These are phyloP conservation scores for Salvia splendens DNA, from an alignment of 257 asterid species.

Conservation along the genomic window DNA sequence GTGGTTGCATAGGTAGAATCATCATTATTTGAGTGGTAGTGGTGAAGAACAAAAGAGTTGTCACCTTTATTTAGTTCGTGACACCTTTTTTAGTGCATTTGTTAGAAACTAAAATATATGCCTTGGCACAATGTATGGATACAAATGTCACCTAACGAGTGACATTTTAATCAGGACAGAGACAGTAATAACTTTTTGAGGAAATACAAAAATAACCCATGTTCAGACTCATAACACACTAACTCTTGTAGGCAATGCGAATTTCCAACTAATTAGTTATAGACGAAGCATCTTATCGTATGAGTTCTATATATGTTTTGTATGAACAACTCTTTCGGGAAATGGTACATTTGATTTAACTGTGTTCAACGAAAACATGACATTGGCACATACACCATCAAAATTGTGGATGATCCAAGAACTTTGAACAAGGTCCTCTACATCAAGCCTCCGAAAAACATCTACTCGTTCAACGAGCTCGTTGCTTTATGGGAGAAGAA, in stretches of 20 bases:
- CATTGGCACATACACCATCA: slow-evolving; percentile 61
- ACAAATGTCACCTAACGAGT: no score
- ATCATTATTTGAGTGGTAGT: no score
- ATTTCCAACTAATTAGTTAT: no score
- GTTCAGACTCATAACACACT: no score
- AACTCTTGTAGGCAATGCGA: no score
- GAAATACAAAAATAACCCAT: no score
- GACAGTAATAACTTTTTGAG: no score
- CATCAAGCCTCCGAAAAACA: slow-evolving; percentile 65
- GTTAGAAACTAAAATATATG: no score
- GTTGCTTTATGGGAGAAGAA: slow-evolving; percentile 83
- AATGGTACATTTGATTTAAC: slow-evolving; percentile 32
- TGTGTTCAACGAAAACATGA: slow-evolving; percentile 56
- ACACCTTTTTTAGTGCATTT: not conserved
- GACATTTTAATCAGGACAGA: no score
- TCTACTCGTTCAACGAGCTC: slow-evolving; percentile 57
- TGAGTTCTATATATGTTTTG: no score
- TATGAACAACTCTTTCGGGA: no score
- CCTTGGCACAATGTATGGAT: not conserved
- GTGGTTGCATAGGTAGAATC: not conserved
- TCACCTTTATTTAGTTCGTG: not conserved
- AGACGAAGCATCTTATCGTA: no score
- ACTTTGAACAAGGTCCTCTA: slow-evolving; percentile 69
- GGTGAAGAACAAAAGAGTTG: not conserved
- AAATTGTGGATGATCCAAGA: slow-evolving; percentile 74